phyloP scores from a whole-genome alignment of 2,329 filamentous ascomycete species.

The Fusarium chlamydosporum region DNA sequence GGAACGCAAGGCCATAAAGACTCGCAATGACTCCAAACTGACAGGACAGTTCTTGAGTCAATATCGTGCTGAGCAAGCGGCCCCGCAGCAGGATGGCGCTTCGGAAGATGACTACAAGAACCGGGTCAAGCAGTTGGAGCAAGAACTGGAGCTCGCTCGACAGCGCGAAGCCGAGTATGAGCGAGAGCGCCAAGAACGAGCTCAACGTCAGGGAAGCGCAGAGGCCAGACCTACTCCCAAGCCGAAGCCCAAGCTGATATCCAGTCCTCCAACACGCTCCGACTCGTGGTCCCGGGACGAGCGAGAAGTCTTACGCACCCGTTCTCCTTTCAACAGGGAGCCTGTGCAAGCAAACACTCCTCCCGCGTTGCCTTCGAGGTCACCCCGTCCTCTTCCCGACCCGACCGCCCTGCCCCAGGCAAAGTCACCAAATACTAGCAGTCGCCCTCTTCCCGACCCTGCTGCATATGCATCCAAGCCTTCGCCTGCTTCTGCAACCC shows the following conservation, averaged over 20 bases:
- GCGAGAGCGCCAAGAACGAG: constrained; percentile 67
- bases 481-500: constrained; percentile 54
- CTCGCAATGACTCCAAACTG: constrained; percentile 76
- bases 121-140: constrained; percentile 85
- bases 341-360: constrained; percentile 48
- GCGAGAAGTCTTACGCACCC: constrained; percentile 72
- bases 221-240: constrained; percentile 45
- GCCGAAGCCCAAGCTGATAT: constrained; percentile 54
- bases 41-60: constrained; percentile 89
- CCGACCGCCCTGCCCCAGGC: constrained; percentile 53
- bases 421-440: constrained; percentile 29
- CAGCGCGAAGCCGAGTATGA: constrained; percentile 75
- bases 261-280: constrained; percentile 61
- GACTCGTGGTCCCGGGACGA: constrained; percentile 76
- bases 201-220: constrained; percentile 49
- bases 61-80: constrained; percentile 78
- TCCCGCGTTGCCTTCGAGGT: constrained; percentile 47
- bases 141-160: constrained; percentile 73
- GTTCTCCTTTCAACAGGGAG: constrained; percentile 61
- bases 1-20: constrained; percentile 74
- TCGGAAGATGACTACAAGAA: constrained; percentile 67
- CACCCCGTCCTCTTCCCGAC: constrained; percentile 68
- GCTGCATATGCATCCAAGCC: constrained; percentile 40
- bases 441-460: constrained; percentile 45
- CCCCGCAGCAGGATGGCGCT: constrained; percentile 47